These are phyloP conservation scores for Bocquillonia castaneifolia DNA, from an alignment of 441 rosid species.

Conservation along the genomic window DNA sequence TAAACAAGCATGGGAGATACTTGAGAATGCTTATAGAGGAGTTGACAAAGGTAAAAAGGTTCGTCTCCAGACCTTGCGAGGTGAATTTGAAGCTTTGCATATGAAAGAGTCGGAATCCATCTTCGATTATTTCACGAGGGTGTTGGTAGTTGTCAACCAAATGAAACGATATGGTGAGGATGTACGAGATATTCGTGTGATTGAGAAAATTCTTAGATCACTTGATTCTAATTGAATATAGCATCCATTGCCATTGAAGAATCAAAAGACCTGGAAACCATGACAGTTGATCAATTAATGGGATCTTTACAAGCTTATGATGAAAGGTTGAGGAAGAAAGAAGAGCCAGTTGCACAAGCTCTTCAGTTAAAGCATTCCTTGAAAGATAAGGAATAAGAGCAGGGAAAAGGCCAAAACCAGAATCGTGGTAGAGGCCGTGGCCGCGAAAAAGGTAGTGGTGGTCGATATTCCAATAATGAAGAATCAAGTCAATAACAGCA, in stretches of 20 bases:
- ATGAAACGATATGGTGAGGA: conserved; percentile 12
- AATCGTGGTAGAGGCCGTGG: background rate
- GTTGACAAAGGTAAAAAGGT: background rate
- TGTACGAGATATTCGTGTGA: background rate
- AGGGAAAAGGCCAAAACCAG: too few species aligned
- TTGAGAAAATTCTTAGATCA: conserved; percentile 8
- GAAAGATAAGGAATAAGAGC: too few species aligned
- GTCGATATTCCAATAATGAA: background rate
- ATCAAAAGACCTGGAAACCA: background rate
- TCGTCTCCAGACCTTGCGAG: background rate
- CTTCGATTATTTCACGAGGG: conserved; percentile 6
- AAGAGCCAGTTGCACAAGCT: background rate
- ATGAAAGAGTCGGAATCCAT: conserved; percentile 14
- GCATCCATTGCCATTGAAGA: background rate
- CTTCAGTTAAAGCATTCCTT: too few species aligned
- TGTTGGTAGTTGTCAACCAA: conserved; percentile 1
- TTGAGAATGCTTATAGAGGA: background rate
- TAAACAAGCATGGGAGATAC: background rate
- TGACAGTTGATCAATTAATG: background rate
- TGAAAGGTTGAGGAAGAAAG: background rate
- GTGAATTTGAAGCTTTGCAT: background rate
- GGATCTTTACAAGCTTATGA: background rate
- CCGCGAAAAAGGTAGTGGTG: background rate
- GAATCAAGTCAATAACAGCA: too few species aligned
- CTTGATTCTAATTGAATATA: conserved; percentile 6